These are phyloP conservation scores for Mikania micrantha DNA, from an alignment of 129 eudicot species.

Conservation along the genomic window DNA sequence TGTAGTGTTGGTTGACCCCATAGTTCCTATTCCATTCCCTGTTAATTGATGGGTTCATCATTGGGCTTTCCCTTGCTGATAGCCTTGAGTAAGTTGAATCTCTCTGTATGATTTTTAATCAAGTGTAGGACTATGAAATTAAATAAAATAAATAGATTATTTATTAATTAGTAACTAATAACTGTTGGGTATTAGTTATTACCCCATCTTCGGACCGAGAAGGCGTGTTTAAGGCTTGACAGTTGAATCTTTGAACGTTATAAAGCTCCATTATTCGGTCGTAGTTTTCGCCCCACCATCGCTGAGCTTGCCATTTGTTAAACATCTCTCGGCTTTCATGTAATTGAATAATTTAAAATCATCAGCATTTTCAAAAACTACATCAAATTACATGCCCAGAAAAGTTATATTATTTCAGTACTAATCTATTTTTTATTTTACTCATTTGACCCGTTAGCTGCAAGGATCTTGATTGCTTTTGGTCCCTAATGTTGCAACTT, in stretches of 20 bases:
- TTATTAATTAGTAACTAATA: not conserved
- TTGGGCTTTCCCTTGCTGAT: constrained; percentile 82
- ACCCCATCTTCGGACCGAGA: constrained; percentile 77
- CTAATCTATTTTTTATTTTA: not conserved
- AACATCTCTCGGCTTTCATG: constrained; percentile 41
- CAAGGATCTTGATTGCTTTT: not conserved
- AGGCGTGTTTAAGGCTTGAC: constrained; percentile 46
- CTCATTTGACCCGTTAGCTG: not conserved
- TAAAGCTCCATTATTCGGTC: constrained; percentile 52
- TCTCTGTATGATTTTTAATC: constrained; percentile 41
- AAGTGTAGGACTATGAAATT: not conserved
- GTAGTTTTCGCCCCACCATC: constrained; percentile 56
- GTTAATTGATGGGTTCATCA: constrained; percentile 72
- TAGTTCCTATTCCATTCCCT: constrained; percentile 69
- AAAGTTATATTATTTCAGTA: not conserved
- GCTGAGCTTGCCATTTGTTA: constrained; percentile 60
- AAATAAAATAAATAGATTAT: not conserved
- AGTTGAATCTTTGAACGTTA: constrained; percentile 43
- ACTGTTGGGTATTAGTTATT: not conserved
- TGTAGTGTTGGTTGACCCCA: constrained; percentile 38
- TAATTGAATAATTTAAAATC: constrained; percentile 3
- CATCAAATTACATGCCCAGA: not conserved
- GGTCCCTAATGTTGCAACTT: not conserved
- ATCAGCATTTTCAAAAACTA: constrained; percentile 11
- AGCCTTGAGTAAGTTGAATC: constrained; percentile 80